These are phyloP conservation scores for Nicotiana obtusifolia DNA, from an alignment of 257 asterid species.

Conservation along the genomic window DNA sequence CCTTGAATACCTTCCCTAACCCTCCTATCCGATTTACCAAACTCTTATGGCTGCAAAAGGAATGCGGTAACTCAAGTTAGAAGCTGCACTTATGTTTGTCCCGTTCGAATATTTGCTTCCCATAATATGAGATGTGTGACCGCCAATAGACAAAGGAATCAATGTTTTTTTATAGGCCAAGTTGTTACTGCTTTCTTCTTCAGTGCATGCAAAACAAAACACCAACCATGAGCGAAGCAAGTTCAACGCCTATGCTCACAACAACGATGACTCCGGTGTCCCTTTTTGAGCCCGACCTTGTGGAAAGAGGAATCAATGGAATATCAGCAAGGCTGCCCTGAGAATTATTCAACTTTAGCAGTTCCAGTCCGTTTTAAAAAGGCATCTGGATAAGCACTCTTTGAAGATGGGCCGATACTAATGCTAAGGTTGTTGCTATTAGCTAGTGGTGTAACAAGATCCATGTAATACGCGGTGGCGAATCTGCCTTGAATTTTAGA, in stretches of 20 bases:
- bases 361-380: conserved; percentile 4
- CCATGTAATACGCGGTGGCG: conserved; percentile 3
- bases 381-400: neutral
- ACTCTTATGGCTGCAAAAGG: conserved; percentile 41
- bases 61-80: conserved; percentile 32
- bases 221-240: neutral
- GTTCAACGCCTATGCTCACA: neutral
- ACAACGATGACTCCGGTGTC: neutral
- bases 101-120: conserved; percentile 4
- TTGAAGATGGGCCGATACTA: neutral
- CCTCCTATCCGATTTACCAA: conserved; percentile 50
- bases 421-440: neutral
- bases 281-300: neutral
- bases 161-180: neutral
- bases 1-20: conserved; percentile 51
- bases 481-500: neutral
- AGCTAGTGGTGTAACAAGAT: conserved; percentile 1
- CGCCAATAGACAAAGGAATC: conserved; percentile 16
- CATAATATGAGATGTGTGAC: neutral
- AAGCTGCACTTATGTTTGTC: neutral
- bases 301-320: neutral
- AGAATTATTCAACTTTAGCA: conserved; percentile 9
- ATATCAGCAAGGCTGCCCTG: neutral
- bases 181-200: conserved; percentile 3
- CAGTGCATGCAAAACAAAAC: neutral